Evolutionary conservation across 23 red algal species (phyloP).

Genomic region (Gracilaria domingensis): DNA sequence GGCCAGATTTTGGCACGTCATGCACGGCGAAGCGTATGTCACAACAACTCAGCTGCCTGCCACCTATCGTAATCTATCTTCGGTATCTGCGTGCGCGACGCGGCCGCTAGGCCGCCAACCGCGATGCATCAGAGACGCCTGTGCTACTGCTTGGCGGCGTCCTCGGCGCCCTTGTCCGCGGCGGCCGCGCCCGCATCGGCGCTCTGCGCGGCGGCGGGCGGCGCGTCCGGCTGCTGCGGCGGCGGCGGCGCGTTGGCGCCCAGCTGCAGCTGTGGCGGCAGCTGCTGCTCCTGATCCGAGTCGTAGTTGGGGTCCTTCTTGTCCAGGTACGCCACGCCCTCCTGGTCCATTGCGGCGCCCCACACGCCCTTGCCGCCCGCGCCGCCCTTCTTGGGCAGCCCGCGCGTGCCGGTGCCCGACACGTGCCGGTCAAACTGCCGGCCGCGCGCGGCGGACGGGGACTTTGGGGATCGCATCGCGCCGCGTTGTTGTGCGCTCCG

Average conservation of each 20-base stretch:
- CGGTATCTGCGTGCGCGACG: too few relatives aligned
- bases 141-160: neutral
- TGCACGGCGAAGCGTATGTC: too few relatives aligned
- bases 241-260: constrained; percentile 3
- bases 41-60: neutral
- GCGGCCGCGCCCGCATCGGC: neutral
- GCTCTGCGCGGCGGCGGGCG: neutral
- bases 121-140: neutral
- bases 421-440: constrained; percentile 54
- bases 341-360: constrained; percentile 84
- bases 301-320: constrained; percentile 98
- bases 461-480: constrained; percentile 52
- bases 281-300: constrained; percentile 66
- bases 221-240: constrained; percentile 7
- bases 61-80: too few relatives aligned
- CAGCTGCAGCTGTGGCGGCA: constrained; percentile 3
- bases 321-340: constrained; percentile 79
- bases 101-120: too few relatives aligned
- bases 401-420: constrained; percentile 72
- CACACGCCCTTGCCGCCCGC: constrained; percentile 91
- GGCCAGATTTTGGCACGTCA: too few relatives aligned
- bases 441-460: constrained; percentile 27
- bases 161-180: neutral
- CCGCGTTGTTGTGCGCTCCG: neutral
- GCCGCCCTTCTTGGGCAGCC: constrained; percentile 92